Evolutionary conservation across 1,139 yeast species (phyloP).

Genomic region (Candida albicans): DNA sequence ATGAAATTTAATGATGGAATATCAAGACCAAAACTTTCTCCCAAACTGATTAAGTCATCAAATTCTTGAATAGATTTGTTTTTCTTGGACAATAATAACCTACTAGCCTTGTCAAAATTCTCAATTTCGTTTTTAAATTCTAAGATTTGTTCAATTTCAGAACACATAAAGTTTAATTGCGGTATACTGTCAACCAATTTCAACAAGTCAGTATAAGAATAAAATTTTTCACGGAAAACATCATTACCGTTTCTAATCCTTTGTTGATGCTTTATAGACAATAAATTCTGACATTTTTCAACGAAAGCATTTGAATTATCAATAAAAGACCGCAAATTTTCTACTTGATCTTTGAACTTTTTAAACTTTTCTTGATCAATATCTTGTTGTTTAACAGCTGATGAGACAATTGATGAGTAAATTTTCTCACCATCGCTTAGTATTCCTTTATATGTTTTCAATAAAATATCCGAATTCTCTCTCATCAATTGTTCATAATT

Average conservation of each 20-base stretch:
- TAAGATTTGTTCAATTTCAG: conserved; percentile 60
- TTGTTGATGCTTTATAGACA: conserved; percentile 53
- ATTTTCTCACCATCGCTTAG: conserved; percentile 59
- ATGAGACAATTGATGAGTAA: conserved; percentile 28
- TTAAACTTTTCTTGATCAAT: conserved; percentile 18
- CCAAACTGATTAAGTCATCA: conserved; percentile 50
- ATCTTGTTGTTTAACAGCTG: conserved; percentile 17
- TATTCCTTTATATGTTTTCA: conserved; percentile 46
- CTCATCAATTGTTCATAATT: conserved; percentile 44
- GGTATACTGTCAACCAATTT: conserved; percentile 50
- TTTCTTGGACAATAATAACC: conserved; percentile 32
- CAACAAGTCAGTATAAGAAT: conserved; percentile 19
- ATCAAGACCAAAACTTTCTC: conserved; percentile 59
- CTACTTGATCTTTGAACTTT: conserved; percentile 23
- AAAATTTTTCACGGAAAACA: conserved; percentile 4
- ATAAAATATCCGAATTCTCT: conserved; percentile 45
- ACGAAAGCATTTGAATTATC: conserved; percentile 50
- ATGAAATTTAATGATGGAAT: conserved; percentile 53
- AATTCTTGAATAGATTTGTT: conserved; percentile 37
- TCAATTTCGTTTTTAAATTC: conserved; percentile 56
- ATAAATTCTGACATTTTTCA: conserved; percentile 54
- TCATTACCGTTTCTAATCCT: conserved; percentile 36
- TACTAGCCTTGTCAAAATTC: conserved; percentile 52
- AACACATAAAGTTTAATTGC: conserved; percentile 48
- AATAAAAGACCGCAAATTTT: conserved; percentile 45